Percentiles rank a stretch among this genome's conserved stretches.
These are phyloP conservation scores for Acanthamoeba sp. DNA, from an alignment of 208 protist genomes.

Conservation along the genomic window DNA sequence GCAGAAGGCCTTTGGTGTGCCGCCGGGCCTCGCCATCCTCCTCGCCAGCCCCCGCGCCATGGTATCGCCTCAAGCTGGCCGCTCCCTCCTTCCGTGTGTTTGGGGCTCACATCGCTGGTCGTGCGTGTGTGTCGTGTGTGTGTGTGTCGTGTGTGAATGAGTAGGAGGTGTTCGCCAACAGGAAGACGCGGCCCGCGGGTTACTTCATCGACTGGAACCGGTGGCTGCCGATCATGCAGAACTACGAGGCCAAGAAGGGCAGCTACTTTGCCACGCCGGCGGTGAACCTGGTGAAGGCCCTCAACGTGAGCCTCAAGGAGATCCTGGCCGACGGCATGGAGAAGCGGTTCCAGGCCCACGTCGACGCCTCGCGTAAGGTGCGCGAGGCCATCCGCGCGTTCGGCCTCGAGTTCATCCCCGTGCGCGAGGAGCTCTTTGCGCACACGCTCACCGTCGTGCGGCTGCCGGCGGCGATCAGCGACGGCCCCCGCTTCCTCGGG, in stretches of 20 bases:
- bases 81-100: too few relatives aligned
- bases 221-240: conserved; percentile 79
- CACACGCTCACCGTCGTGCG: conserved; percentile 72
- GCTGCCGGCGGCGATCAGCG: neutral
- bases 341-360: conserved; percentile 52
- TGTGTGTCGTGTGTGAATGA: too few relatives aligned
- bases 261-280: conserved; percentile 78
- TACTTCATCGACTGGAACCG: conserved; percentile 71
- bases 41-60: conserved; percentile 59
- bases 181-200: neutral
- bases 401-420: conserved; percentile 64
- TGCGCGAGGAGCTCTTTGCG: conserved; percentile 51
- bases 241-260: conserved; percentile 69
- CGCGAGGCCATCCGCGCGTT: neutral
- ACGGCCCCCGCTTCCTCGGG: conserved; percentile 12
- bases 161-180: conserved; percentile 32
- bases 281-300: conserved; percentile 71
- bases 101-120: too few relatives aligned
- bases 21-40: conserved; percentile 67
- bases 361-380: neutral
- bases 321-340: conserved; percentile 65
- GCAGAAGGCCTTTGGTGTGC: conserved; percentile 75
- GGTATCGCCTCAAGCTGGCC: conserved; percentile 35
- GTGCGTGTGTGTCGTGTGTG: too few relatives aligned
- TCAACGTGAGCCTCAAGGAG: conserved; percentile 47